Conservation (phyloP, 73 alveolate species). For the Paramecium sonneborni region DNA sequence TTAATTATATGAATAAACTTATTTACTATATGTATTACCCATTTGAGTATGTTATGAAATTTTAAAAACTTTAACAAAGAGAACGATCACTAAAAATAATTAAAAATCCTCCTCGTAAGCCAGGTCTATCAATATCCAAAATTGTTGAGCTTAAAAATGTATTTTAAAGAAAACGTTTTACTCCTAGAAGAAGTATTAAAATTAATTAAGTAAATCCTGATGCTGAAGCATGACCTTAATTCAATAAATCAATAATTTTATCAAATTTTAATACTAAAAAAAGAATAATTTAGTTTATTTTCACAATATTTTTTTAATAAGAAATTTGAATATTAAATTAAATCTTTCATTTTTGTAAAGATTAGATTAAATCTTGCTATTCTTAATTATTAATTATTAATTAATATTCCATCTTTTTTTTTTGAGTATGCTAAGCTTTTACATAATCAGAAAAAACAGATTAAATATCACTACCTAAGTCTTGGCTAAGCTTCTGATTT, state of each 20-base stretch:
- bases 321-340: too few relatives aligned
- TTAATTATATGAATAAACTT: not conserved
- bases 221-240: not conserved
- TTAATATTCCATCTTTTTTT: too few relatives aligned
- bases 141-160: slow-evolving; percentile 5
- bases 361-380: too few relatives aligned
- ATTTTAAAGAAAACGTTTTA: not conserved
- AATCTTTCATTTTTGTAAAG: too few relatives aligned
- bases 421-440: not conserved
- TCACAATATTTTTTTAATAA: too few relatives aligned
- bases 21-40: slow-evolving; percentile 11
- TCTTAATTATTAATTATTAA: too few relatives aligned
- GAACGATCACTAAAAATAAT: not conserved
- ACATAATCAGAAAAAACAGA: not conserved
- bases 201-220: not conserved
- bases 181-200: not conserved
- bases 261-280: too few relatives aligned
- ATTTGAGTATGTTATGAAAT: not conserved
- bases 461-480: not conserved
- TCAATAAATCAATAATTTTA: too few relatives aligned
- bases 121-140: slow-evolving; percentile 4
- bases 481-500: not conserved
- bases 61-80: not conserved
- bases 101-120: not conserved
- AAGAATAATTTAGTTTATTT: too few relatives aligned